These are phyloP conservation scores for Fusarium drepaniforme DNA, from an alignment of 2,329 filamentous ascomycete species.

Conservation along the genomic window DNA sequence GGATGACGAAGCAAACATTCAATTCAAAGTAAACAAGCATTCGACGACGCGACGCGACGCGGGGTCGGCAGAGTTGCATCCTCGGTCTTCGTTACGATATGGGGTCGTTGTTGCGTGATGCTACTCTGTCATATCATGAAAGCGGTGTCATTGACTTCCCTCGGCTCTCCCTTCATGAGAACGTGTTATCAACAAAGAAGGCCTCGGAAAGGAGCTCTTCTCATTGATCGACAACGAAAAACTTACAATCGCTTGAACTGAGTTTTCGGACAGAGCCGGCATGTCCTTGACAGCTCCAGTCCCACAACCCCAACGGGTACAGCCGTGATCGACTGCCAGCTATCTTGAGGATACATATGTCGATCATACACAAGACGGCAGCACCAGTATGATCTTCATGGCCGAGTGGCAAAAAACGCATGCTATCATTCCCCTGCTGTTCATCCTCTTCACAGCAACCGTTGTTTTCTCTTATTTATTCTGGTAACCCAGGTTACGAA, in stretches of 20 bases:
- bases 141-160: neutral
- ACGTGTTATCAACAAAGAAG: neutral
- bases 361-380: conserved; percentile 10
- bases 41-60: conserved; percentile 16
- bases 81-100: conserved; percentile 2
- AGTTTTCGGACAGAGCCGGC: neutral
- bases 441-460: neutral
- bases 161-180: neutral
- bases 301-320: conserved; percentile 25
- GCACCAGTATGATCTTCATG: neutral
- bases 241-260: neutral
- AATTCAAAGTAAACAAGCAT: conserved; percentile 21
- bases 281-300: conserved; percentile 6
- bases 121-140: neutral
- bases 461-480: neutral
- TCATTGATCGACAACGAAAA: neutral
- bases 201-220: neutral
- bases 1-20: conserved; percentile 18
- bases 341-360: conserved; percentile 12
- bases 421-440: neutral
- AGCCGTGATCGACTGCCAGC: conserved; percentile 35
- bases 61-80: conserved; percentile 19
- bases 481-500: neutral
- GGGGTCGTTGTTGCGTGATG: conserved; percentile 9
- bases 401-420: neutral